Evolutionary conservation across 2,329 filamentous ascomycete genomes (phyloP), one percentile per base, ranked within the genome.

Genomic region (Tolypocladium nubicola): DNA sequence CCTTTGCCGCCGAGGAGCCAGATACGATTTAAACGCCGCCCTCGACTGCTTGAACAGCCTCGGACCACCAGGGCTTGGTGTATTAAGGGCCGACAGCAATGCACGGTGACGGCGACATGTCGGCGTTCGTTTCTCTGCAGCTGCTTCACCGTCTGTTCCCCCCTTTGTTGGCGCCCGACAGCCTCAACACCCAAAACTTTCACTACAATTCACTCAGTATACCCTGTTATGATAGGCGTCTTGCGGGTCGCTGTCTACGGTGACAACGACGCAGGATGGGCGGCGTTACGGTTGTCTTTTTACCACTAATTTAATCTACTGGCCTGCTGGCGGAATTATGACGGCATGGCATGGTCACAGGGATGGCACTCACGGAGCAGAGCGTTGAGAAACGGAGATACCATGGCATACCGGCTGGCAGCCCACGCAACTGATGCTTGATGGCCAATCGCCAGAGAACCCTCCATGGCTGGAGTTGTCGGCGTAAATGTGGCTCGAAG

Each of bases 351-450:
- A n/a, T 35, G 26, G 26, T 13, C 19, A n/a, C 10, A 30, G 47
- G 30, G 50, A 37, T 43, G 38, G n/a, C 33, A 21, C 21, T 23
- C 41, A 49, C 14, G 33, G 40, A 43, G 43, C 39, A 43, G 30
- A 30, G n/a, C n/a, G 21, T 21, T 41, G 39, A 9, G 52, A 23
- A 54, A 43, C 40, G 11, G 63, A 54, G 47, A 58, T 56, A 55
- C 45, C 40, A 58, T 43, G 54, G 49, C 47, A 54, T 49, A 52
- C 23, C 40, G 45, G 35, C 11, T n/a, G 53, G 33, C 47, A 52
- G 21, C 13, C 21, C 55, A 41, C 5, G 35, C 49, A 39, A 37
- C 19, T 21, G 30, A 52, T 35, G 47, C 47, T 30, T 8, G 30
- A 11, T 55, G 26, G 26, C 43, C 30, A 6, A 13, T 33, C 38